A percentile compares a stretch with the other conserved stretches of the same genome.
These are phyloP conservation scores for Jamesozyma lodderae DNA, from an alignment of 805 yeast genomes.

Conservation along the genomic window DNA sequence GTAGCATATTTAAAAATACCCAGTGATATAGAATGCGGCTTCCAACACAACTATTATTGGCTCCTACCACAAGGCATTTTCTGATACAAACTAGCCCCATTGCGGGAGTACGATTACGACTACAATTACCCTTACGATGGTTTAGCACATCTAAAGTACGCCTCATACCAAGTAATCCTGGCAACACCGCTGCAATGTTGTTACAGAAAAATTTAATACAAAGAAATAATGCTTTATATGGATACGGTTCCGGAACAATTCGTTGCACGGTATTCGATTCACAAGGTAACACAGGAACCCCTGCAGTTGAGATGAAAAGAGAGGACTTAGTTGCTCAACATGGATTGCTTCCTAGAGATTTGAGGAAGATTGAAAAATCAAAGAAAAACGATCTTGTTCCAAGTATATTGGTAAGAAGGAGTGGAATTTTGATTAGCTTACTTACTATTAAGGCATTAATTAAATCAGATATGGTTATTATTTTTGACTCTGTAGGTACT, in stretches of 20 bases:
- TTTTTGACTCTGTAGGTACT: slow-evolving; percentile 49
- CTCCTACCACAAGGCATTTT: too few species aligned
- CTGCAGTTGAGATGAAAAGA: slow-evolving; percentile 66
- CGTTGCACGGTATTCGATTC: slow-evolving; percentile 76
- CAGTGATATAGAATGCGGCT: too few species aligned
- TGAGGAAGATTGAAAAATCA: slow-evolving; percentile 78
- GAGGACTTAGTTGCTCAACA: slow-evolving; percentile 63
- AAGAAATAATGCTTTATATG: slow-evolving; percentile 28
- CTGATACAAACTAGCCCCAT: too few species aligned
- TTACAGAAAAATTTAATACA: slow-evolving; percentile 34
- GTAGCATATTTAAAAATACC: too few species aligned
- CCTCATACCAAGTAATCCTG: background rate
- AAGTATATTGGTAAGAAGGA: slow-evolving; percentile 63
- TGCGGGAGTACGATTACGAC: too few species aligned
- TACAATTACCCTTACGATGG: background rate
- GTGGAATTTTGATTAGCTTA: slow-evolving; percentile 65
- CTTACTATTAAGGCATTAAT: slow-evolving; percentile 74
- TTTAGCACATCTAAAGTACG: background rate
- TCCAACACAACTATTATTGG: too few species aligned
- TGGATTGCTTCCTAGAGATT: slow-evolving; percentile 78
- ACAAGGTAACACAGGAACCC: slow-evolving; percentile 58
- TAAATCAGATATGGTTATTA: slow-evolving; percentile 59
- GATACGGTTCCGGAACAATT: slow-evolving; percentile 35
- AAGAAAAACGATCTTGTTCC: slow-evolving; percentile 58
- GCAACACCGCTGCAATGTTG: slow-evolving; percentile 24